A percentile compares a stretch with the other conserved stretches of the same genome.
Conservation (phyloP, 2,329 filamentous ascomycete species). For the Leptographium procerum region DNA sequence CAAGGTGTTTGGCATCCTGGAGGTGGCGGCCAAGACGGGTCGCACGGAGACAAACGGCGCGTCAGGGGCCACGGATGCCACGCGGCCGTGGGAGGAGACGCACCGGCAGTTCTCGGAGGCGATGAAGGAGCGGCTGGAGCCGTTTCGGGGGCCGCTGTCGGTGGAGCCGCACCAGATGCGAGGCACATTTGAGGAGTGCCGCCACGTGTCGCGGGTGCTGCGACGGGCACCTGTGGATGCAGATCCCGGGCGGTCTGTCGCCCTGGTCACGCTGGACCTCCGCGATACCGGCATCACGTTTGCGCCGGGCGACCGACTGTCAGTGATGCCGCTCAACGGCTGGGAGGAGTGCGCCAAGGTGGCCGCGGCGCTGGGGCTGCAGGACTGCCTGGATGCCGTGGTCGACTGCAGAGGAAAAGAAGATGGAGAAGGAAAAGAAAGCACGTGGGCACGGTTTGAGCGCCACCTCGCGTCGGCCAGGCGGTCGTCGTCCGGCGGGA, state of each 20-base stretch:
- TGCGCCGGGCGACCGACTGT: conserved; percentile 39
- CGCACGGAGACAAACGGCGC: conserved; percentile 40
- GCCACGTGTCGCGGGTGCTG: conserved; percentile 35
- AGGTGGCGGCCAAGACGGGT: conserved; percentile 41
- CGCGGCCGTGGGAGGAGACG: conserved; percentile 37
- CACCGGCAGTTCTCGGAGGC: conserved; percentile 39
- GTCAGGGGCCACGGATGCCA: conserved; percentile 31
- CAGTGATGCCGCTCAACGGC: conserved; percentile 42
- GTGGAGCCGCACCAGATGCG: conserved; percentile 42
- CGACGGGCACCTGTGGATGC: conserved; percentile 33
- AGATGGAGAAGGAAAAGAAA: too few relatives aligned
- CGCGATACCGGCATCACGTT: conserved; percentile 42
- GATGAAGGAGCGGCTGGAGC: conserved; percentile 42
- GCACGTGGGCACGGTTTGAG: conserved; percentile 28
- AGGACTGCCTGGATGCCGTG: conserved; percentile 30
- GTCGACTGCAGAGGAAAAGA: conserved; percentile 24
- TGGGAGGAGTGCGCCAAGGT: conserved; percentile 45
- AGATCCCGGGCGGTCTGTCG: conserved; percentile 33
- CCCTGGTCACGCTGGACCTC: conserved; percentile 38
- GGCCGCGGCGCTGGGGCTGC: conserved; percentile 37
- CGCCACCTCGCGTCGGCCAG: conserved; percentile 30
- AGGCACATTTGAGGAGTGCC: conserved; percentile 42
- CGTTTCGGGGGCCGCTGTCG: conserved; percentile 32
- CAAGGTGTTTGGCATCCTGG: conserved; percentile 44
- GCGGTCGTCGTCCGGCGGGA: neutral